Conservation (phyloP, 352 stramenopile species). For the Pythium sp. region DNA sequence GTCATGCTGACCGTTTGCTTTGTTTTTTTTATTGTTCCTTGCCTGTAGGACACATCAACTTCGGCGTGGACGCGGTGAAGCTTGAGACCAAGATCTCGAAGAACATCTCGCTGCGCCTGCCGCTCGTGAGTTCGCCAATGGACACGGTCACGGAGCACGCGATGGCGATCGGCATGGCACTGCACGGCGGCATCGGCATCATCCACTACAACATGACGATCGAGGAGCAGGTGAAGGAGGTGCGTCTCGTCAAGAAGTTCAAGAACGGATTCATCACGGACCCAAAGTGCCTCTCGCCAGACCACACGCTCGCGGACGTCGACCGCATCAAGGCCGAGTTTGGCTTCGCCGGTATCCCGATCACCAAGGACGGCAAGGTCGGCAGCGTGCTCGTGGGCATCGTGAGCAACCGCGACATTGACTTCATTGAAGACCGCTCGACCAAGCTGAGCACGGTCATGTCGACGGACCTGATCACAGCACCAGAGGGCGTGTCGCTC, state of each 20-base stretch:
- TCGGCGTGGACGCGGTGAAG: constrained; percentile 92
- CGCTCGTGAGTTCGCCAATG: constrained; percentile 98
- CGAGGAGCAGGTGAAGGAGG: constrained; percentile 95
- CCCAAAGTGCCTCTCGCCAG: constrained; percentile 94
- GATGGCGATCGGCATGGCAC: constrained; percentile 99
- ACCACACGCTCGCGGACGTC: constrained; percentile 96
- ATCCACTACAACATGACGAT: constrained; percentile 99
- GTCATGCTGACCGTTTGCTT: constrained; percentile 5
- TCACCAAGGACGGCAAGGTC: constrained; percentile 98
- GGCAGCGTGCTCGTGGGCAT: constrained; percentile 97
- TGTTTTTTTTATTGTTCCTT: background rate
- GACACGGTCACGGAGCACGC: constrained; percentile 99
- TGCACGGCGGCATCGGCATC: constrained; percentile 99
- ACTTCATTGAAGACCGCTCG: constrained; percentile 96
- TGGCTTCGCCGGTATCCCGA: constrained; percentile 98
- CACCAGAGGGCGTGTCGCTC: constrained; percentile 93
- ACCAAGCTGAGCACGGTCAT: constrained; percentile 88
- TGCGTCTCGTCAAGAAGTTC: constrained; percentile 97
- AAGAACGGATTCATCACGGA: constrained; percentile 99
- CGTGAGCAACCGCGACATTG: constrained; percentile 98
- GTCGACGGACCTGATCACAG: constrained; percentile 91
- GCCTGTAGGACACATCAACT: constrained; percentile 88
- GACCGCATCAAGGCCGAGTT: constrained; percentile 94
- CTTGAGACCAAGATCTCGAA: constrained; percentile 93
- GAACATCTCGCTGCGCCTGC: constrained; percentile 95